These are phyloP conservation scores for Diaporthe sp. DNA, from an alignment of 2,329 filamentous ascomycete species.

Conservation along the genomic window DNA sequence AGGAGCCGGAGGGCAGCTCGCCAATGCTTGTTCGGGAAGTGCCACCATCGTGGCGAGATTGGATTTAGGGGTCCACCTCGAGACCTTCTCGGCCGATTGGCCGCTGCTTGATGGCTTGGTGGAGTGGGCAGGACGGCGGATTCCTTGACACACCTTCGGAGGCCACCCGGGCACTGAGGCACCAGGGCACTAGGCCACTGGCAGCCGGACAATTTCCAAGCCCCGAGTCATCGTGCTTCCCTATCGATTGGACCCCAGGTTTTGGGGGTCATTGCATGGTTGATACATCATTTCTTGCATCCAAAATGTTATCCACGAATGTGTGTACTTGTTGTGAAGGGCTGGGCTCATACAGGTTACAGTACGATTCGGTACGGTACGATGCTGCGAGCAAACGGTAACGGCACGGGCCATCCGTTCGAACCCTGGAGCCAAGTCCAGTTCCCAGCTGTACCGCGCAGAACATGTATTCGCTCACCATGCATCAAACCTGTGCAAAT, in stretches of 20 bases:
- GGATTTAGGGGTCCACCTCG: conserved; percentile 2
- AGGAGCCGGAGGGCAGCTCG: conserved; percentile 11
- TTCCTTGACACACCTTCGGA: too few relatives aligned
- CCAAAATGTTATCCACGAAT: not conserved
- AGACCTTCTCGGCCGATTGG: conserved; percentile 20
- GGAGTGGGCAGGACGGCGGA: not conserved
- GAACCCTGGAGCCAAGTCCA: not conserved
- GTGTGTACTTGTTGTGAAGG: not conserved
- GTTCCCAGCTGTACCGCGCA: not conserved
- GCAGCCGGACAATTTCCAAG: not conserved
- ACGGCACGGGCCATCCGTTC: not conserved
- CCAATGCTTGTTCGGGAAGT: not conserved
- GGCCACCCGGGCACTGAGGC: not conserved
- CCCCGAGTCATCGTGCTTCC: not conserved
- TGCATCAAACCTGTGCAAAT: not conserved
- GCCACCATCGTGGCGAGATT: conserved; percentile 25
- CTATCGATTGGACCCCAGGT: too few relatives aligned
- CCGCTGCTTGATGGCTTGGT: conserved; percentile 8
- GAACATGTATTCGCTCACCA: not conserved
- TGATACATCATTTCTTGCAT: not conserved
- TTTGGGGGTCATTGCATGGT: not conserved
- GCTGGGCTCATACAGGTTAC: not conserved
- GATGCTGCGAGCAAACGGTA: not conserved
- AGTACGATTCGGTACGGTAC: not conserved
- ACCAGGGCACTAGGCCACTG: not conserved